phyloP scores from a whole-genome alignment of 2,329 filamentous ascomycete species.

The Endothia cerciana region DNA sequence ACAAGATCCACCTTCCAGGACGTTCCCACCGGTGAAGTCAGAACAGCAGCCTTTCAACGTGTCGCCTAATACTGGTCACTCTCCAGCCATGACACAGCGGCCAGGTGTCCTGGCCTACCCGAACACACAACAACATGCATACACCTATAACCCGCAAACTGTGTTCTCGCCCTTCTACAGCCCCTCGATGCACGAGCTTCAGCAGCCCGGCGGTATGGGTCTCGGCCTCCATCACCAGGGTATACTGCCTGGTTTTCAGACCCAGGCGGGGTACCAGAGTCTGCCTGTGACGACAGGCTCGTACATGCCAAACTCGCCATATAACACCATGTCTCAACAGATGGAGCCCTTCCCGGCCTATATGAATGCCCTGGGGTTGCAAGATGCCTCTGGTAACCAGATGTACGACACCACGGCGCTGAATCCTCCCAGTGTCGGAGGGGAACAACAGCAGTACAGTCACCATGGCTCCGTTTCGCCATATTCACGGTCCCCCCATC shows the following conservation, averaged over 20 bases:
- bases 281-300: slow-evolving; percentile 40
- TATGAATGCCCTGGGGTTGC: slow-evolving; percentile 24
- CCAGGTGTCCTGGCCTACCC: slow-evolving; percentile 23
- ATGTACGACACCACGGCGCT: slow-evolving; percentile 41
- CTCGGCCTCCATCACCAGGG: slow-evolving; percentile 23
- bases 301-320: slow-evolving; percentile 35
- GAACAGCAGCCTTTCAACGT: slow-evolving; percentile 35
- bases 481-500: slow-evolving; percentile 47
- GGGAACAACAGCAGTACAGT: slow-evolving; percentile 40
- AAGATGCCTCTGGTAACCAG: slow-evolving; percentile 27
- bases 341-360: slow-evolving; percentile 30
- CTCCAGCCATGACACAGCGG: slow-evolving; percentile 23
- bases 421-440: slow-evolving; percentile 37
- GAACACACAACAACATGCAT: slow-evolving; percentile 24
- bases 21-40: slow-evolving; percentile 39
- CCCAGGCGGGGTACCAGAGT: slow-evolving; percentile 33
- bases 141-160: slow-evolving; percentile 29
- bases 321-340: slow-evolving; percentile 38
- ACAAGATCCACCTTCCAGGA: slow-evolving; percentile 56
- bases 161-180: slow-evolving; percentile 24
- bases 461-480: slow-evolving; percentile 49
- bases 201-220: slow-evolving; percentile 13
- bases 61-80: slow-evolving; percentile 30
- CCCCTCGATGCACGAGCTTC: slow-evolving; percentile 23
- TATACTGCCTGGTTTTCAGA: slow-evolving; percentile 28